phyloP scores from a whole-genome alignment of 2,329 filamentous ascomycete genomes.

The Paraphoma chrysanthemicola region DNA sequence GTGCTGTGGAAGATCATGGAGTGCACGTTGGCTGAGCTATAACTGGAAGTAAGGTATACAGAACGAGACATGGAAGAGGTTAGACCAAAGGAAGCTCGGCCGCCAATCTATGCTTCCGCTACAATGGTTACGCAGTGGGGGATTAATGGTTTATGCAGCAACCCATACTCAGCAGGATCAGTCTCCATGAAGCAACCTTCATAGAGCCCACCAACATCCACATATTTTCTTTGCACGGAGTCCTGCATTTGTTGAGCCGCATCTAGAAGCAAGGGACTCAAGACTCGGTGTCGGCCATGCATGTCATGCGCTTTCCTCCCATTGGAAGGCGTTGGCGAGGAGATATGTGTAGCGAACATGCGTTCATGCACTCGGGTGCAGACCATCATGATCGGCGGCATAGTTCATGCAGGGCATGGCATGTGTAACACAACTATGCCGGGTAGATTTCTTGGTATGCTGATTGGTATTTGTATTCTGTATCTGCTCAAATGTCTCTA shows the following conservation, averaged over 20 bases:
- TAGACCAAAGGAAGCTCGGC: too few species aligned
- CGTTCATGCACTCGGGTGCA: slow-evolving; percentile 23
- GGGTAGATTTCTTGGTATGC: not conserved
- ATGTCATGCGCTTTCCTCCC: not conserved
- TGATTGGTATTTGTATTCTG: not conserved
- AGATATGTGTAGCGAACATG: not conserved
- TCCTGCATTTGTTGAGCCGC: not conserved
- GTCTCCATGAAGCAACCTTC: too few species aligned
- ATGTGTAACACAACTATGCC: not conserved
- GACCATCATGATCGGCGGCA: slow-evolving; percentile 24
- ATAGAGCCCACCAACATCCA: too few species aligned
- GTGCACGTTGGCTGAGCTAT: not conserved
- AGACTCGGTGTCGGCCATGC: not conserved
- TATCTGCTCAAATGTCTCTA: slow-evolving; percentile 1
- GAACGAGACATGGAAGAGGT: too few species aligned
- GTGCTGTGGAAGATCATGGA: not conserved
- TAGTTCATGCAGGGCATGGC: slow-evolving; percentile 3
- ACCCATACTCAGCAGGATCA: too few species aligned
- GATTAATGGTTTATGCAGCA: too few species aligned
- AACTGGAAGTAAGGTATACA: not conserved
- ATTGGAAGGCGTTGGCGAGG: not conserved
- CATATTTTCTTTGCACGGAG: not conserved
- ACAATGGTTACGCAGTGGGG: too few species aligned
- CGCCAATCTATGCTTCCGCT: too few species aligned
- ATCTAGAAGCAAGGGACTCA: not conserved